Percentiles rank a stretch among this genome's conserved stretches.
Conservation (phyloP, 2,329 filamentous ascomycete species). For the Didymella sp. region DNA sequence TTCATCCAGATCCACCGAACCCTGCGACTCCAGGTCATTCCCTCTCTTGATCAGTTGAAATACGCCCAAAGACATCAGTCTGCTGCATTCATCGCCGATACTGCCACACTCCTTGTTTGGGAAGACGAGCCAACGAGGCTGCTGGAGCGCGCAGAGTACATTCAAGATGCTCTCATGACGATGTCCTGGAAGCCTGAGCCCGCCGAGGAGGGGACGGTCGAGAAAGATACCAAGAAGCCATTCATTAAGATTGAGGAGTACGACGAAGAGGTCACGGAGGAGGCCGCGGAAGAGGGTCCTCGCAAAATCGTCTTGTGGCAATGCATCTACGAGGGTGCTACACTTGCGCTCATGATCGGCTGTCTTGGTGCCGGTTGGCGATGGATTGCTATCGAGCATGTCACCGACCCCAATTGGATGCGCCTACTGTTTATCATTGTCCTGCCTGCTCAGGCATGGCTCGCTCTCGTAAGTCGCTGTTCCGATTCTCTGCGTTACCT, state of each 20-base stretch:
- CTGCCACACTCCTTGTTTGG: constrained; percentile 78
- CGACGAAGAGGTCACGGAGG: constrained; percentile 19
- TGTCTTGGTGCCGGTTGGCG: constrained; percentile 66
- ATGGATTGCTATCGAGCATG: constrained; percentile 61
- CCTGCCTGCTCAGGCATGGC: constrained; percentile 64
- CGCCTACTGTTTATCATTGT: constrained; percentile 63
- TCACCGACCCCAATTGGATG: constrained; percentile 61
- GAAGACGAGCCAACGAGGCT: constrained; percentile 79
- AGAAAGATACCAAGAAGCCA: constrained; percentile 35
- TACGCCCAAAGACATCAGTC: constrained; percentile 77
- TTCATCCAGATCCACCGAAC: constrained; percentile 66
- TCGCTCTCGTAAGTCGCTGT: constrained; percentile 56
- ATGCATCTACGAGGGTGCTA: constrained; percentile 60
- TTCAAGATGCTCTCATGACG: constrained; percentile 79
- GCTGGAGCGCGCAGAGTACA: constrained; percentile 71
- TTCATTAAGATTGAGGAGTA: constrained; percentile 23
- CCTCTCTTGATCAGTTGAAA: constrained; percentile 63
- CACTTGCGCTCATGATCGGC: constrained; percentile 59
- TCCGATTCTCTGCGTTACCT: not conserved
- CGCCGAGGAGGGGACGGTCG: constrained; percentile 52
- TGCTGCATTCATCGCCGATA: constrained; percentile 76
- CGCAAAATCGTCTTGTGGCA: constrained; percentile 64
- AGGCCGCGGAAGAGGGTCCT: constrained; percentile 32
- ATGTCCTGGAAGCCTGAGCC: constrained; percentile 64
- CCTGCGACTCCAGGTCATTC: constrained; percentile 68